A percentile compares a stretch with the other conserved stretches of the same genome.
Conservation (phyloP, 2,329 filamentous ascomycete species). For the Aureobasidium sp. region DNA sequence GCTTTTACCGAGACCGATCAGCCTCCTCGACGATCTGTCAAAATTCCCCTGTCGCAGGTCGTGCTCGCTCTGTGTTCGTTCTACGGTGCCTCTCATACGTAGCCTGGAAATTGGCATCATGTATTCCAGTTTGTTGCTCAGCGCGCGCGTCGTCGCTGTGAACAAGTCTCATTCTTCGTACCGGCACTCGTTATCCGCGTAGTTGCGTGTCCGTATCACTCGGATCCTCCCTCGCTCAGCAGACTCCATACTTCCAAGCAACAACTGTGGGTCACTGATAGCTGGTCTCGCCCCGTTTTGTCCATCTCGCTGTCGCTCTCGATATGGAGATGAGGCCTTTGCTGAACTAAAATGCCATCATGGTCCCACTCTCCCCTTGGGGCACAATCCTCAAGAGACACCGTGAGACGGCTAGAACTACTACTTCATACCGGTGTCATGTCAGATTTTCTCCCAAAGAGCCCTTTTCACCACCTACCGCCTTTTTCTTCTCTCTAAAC, state of each 20-base stretch:
- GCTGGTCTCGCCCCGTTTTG: not conserved
- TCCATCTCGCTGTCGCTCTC: not conserved
- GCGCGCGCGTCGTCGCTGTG: not conserved
- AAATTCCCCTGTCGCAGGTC: not conserved
- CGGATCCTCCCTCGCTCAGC: slow-evolving; percentile 1
- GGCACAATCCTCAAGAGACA: slow-evolving; percentile 10
- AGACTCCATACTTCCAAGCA: not conserved
- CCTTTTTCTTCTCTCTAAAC: not conserved
- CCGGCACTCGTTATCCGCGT: not conserved
- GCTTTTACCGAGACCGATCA: not conserved
- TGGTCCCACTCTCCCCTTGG: slow-evolving; percentile 12
- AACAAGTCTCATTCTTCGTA: not conserved
- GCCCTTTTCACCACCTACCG: not conserved
- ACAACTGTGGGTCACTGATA: slow-evolving; percentile 8
- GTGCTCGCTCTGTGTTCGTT: not conserved
- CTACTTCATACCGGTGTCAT: not conserved
- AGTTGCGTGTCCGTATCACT: not conserved
- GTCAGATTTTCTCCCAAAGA: not conserved
- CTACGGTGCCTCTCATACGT: not conserved
- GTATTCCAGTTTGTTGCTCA: not conserved
- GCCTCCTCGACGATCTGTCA: not conserved
- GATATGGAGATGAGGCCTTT: slow-evolving; percentile 5
- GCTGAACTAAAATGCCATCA: slow-evolving; percentile 11
- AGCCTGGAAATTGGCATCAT: not conserved
- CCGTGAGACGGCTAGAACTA: slow-evolving; percentile 4